phyloP scores from a whole-genome alignment of 129 eudicot genomes.

The Pulicaria dysenterica region DNA sequence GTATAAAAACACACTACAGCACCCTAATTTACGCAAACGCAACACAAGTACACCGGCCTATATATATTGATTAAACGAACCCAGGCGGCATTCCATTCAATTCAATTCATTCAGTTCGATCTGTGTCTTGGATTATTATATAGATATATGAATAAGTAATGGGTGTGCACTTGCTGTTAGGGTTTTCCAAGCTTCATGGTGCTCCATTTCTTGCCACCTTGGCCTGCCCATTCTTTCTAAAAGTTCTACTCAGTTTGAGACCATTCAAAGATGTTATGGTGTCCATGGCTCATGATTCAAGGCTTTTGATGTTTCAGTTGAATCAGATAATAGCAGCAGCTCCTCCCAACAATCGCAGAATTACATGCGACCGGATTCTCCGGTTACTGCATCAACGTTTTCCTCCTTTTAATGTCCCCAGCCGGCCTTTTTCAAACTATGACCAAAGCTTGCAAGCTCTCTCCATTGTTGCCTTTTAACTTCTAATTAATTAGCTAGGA shows the following conservation, averaged over 20 bases:
- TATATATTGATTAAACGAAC: no score
- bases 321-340: neutral
- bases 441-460: slow-evolving; percentile 40
- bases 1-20: no score
- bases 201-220: neutral
- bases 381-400: neutral
- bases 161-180: neutral
- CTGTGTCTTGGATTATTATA: no score
- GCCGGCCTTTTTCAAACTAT: slow-evolving; percentile 14
- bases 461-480: slow-evolving; percentile 36
- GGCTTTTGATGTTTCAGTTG: neutral
- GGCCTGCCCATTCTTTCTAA: neutral
- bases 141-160: no score
- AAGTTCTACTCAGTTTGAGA: neutral
- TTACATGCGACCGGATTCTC: neutral
- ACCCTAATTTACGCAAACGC: no score
- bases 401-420: neutral
- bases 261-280: neutral
- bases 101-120: no score
- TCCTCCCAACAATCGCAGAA: neutral
- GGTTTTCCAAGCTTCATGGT: slow-evolving; percentile 13
- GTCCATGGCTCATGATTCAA: neutral
- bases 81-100: no score
- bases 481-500: no score
- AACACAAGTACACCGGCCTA: no score